phyloP scores from a whole-genome alignment of 331 rosid genomes.

The Dryas integrifolia region DNA sequence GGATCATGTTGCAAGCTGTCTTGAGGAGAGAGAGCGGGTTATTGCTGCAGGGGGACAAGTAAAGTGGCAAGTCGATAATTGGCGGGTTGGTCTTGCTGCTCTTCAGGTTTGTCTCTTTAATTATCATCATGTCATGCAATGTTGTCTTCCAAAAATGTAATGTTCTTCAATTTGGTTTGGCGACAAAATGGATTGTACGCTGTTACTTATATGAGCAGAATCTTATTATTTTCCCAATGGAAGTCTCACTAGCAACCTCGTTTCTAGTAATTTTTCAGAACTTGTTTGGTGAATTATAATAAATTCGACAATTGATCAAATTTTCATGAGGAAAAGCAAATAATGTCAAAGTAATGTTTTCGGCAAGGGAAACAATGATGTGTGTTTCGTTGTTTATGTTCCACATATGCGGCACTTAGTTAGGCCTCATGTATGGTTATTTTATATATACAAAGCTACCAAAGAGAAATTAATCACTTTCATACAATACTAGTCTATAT shows the following conservation, averaged over 20 bases:
- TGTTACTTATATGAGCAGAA: neutral
- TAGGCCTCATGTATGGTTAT: no score
- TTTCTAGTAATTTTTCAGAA: neutral
- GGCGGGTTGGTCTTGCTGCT: constrained; percentile 93
- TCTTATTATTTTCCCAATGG: neutral
- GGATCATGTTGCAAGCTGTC: constrained; percentile 95
- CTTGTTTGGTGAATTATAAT: neutral
- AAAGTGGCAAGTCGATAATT: constrained; percentile 85
- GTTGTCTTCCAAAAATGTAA: neutral
- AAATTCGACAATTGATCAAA: neutral
- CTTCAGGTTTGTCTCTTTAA: constrained; percentile 65
- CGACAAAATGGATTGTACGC: neutral
- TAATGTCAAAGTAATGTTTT: neutral
- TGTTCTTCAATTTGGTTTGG: constrained; percentile 7
- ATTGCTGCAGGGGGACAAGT: constrained; percentile 67
- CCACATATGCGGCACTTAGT: no score
- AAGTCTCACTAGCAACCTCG: neutral
- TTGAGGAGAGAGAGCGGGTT: constrained; percentile 81
- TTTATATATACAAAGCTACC: neutral
- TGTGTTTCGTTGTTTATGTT: no score
- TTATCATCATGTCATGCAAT: constrained; percentile 14
- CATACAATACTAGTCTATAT: no score
- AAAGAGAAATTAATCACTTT: neutral
- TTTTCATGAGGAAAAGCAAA: neutral
- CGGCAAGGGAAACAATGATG: no score